These are phyloP conservation scores for Lentinula edodes DNA, from an alignment of 768 basidiomycete species.

Conservation along the genomic window DNA sequence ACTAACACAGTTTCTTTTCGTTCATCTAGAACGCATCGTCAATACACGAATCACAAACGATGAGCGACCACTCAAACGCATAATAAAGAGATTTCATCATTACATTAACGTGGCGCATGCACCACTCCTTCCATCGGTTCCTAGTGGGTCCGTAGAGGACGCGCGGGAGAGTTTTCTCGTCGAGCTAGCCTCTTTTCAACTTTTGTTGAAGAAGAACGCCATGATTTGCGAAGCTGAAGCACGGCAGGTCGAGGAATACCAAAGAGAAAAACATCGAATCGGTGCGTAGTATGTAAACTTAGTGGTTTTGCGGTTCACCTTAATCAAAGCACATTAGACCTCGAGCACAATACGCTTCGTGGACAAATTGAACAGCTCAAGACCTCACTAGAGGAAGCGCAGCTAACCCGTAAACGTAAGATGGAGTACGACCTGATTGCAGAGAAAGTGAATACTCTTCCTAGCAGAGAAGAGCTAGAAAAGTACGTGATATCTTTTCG, in stretches of 20 bases:
- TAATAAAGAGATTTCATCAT: constrained; percentile 77
- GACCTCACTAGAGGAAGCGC: constrained; percentile 69
- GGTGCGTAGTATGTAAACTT: constrained; percentile 40
- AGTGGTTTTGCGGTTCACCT: constrained; percentile 5
- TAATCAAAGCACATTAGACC: constrained; percentile 34
- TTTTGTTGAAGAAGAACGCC: constrained; percentile 68
- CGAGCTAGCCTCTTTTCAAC: constrained; percentile 71
- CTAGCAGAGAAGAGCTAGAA: constrained; percentile 71
- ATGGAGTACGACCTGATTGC: constrained; percentile 84
- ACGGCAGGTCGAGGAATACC: constrained; percentile 81
- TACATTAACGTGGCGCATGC: constrained; percentile 57
- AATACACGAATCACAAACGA: constrained; percentile 79
- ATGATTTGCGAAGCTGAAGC: constrained; percentile 86
- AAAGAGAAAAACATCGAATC: constrained; percentile 63
- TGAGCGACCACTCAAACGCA: constrained; percentile 69
- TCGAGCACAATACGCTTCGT: constrained; percentile 62
- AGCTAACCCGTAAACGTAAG: constrained; percentile 67
- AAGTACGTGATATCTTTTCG: constrained; percentile 41
- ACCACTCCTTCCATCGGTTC: constrained; percentile 30
- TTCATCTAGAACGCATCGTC: constrained; percentile 63
- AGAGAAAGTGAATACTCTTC: constrained; percentile 76
- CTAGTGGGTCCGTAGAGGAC: constrained; percentile 45
- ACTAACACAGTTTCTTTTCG: constrained; percentile 7
- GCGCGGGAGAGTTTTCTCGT: constrained; percentile 74
- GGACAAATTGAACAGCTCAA: constrained; percentile 78